Percentiles rank a stretch among this genome's conserved stretches.
These are phyloP conservation scores for Torulaspora microellipsoides DNA, from an alignment of 805 yeast species.

Conservation along the genomic window DNA sequence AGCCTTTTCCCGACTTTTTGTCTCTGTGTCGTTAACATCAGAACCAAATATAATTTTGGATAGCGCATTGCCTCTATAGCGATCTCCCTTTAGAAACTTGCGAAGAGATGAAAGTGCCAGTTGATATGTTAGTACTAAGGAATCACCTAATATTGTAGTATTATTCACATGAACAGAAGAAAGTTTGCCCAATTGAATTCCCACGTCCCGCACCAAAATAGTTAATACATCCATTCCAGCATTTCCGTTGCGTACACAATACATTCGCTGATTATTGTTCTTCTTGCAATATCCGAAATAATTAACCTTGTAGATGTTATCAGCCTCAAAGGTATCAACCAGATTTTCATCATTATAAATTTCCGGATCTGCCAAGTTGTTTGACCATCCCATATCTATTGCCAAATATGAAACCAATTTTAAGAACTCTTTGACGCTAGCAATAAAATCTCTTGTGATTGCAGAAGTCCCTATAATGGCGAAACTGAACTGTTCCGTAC, in stretches of 20 bases:
- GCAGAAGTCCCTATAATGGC: constrained; percentile 21
- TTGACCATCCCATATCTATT: constrained; percentile 28
- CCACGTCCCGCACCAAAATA: constrained; percentile 29
- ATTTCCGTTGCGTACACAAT: constrained; percentile 21
- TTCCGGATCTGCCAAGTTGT: constrained; percentile 10
- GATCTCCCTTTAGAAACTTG: constrained; percentile 17
- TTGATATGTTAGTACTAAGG: constrained; percentile 25
- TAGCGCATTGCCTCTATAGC: constrained; percentile 16
- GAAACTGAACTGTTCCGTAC: constrained; percentile 30
- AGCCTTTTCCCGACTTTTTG: constrained; percentile 2
- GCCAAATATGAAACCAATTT: constrained; percentile 29
- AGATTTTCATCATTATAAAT: constrained; percentile 28
- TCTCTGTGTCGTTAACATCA: constrained; percentile 2
- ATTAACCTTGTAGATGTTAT: constrained; percentile 23
- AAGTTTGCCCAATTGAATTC: constrained; percentile 27
- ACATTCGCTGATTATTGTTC: constrained; percentile 8
- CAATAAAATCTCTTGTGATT: constrained; percentile 22
- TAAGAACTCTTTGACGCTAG: constrained; percentile 25
- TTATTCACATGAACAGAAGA: constrained; percentile 19
- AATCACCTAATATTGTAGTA: constrained; percentile 23
- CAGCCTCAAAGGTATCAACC: constrained; percentile 23
- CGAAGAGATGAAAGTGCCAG: constrained; percentile 20
- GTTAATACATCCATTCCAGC: constrained; percentile 28
- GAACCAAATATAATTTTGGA: constrained; percentile 14
- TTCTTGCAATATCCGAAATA: constrained; percentile 30